Conservation (phyloP, 2,329 filamentous ascomycete species). For the Calonectria pauciramosa region DNA sequence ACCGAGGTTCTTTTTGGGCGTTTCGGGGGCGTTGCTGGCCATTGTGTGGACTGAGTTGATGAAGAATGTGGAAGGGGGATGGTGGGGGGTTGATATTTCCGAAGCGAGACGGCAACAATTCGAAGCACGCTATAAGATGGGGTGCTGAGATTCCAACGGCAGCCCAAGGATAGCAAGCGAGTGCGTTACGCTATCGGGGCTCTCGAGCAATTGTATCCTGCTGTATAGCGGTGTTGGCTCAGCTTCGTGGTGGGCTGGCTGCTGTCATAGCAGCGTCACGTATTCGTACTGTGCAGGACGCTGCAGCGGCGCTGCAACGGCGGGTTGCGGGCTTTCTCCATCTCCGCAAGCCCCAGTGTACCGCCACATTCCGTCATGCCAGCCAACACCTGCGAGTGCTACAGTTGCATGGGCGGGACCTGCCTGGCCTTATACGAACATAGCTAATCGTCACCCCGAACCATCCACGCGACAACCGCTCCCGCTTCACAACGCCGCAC, state of each 20-base stretch:
- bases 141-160: neutral
- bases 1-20: conserved; percentile 45
- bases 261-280: neutral
- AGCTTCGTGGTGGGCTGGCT: neutral
- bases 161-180: neutral
- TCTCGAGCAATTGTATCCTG: neutral
- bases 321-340: conserved; percentile 40
- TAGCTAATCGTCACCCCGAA: conserved; percentile 4
- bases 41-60: conserved; percentile 42
- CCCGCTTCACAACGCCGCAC: conserved; percentile 1
- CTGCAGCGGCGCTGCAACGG: neutral
- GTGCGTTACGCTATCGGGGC: conserved; percentile 26
- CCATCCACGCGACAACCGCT: conserved; percentile 15
- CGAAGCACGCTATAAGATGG: neutral
- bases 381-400: conserved; percentile 31
- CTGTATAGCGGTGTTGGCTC: neutral
- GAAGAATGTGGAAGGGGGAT: conserved; percentile 1
- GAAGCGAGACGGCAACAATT: neutral
- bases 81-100: neutral
- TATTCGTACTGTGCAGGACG: conserved; percentile 23
- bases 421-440: conserved; percentile 3
- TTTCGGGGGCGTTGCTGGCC: conserved; percentile 55
- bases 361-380: conserved; percentile 37
- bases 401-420: neutral
- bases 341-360: conserved; percentile 30